These are phyloP conservation scores for Apiospora koreana DNA, from an alignment of 2,329 filamentous ascomycete genomes.

Conservation along the genomic window DNA sequence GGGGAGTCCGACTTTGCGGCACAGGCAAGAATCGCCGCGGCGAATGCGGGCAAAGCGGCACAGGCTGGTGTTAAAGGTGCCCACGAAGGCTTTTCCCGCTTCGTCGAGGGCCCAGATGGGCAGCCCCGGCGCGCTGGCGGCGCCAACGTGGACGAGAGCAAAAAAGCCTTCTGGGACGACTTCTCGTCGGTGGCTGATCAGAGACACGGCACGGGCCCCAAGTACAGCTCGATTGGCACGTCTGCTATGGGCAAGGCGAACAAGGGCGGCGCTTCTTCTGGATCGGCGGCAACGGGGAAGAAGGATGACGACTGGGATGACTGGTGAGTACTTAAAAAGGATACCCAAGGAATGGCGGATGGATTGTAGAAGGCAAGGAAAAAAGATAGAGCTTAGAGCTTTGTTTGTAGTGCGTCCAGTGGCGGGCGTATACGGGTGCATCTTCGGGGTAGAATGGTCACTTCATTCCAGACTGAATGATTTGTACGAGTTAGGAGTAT, in stretches of 20 bases:
- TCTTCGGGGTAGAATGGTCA: background rate
- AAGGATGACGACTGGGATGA: constrained; percentile 66
- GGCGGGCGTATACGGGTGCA: background rate
- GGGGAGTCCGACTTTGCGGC: constrained; percentile 78
- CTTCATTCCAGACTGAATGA: background rate
- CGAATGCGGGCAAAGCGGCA: constrained; percentile 66
- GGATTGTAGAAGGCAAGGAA: constrained; percentile 9
- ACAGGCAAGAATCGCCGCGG: constrained; percentile 62
- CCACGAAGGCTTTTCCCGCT: constrained; percentile 78
- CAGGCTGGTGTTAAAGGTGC: constrained; percentile 73
- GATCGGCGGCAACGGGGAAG: constrained; percentile 35
- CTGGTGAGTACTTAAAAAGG: constrained; percentile 42
- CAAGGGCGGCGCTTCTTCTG: constrained; percentile 27
- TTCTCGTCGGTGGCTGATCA: constrained; percentile 73
- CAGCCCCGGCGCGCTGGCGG: constrained; percentile 32
- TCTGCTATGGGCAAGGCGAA: constrained; percentile 59
- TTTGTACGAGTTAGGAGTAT: constrained; percentile 20
- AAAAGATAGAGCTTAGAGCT: background rate
- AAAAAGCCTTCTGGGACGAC: constrained; percentile 89
- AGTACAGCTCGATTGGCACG: constrained; percentile 56
- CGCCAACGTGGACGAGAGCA: constrained; percentile 59
- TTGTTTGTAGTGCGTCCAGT: background rate
- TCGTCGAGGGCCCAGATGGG: constrained; percentile 73
- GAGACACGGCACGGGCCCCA: constrained; percentile 38
- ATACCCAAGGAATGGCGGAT: constrained; percentile 11